Percentiles rank a stretch among this genome's conserved stretches.
phyloP scores from a whole-genome alignment of 108 stramenopile genomes.

The Schizochytrium sp. region DNA sequence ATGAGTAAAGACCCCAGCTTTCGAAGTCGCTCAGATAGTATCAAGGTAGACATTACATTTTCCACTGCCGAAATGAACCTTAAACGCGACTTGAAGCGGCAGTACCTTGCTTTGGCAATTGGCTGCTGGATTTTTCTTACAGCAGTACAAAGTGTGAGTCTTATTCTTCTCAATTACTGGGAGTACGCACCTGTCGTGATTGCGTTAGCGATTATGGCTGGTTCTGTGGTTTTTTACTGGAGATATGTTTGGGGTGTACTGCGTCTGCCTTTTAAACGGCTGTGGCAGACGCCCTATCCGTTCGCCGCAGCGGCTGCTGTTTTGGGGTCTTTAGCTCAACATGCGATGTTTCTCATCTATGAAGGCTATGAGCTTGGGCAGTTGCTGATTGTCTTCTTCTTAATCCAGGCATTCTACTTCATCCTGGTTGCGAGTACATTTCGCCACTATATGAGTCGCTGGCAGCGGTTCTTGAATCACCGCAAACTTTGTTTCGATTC shows the following conservation, averaged over 20 bases:
- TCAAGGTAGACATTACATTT: slow-evolving; percentile 40
- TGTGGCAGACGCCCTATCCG: slow-evolving; percentile 58
- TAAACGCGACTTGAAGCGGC: slow-evolving; percentile 24
- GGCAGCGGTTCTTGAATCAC: slow-evolving; percentile 56
- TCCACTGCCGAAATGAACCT: slow-evolving; percentile 25
- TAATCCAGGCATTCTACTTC: slow-evolving; percentile 48
- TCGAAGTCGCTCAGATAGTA: background rate
- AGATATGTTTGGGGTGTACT: slow-evolving; percentile 45
- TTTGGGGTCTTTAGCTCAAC: slow-evolving; percentile 35
- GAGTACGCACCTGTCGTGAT: slow-evolving; percentile 48
- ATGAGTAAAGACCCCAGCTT: background rate
- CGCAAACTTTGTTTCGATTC: slow-evolving; percentile 40
- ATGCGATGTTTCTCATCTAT: slow-evolving; percentile 51
- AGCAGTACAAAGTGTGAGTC: slow-evolving; percentile 5
- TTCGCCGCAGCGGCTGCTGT: slow-evolving; percentile 14
- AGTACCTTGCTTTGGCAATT: slow-evolving; percentile 48
- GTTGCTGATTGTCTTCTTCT: slow-evolving; percentile 55
- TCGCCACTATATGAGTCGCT: slow-evolving; percentile 49
- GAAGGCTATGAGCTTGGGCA: slow-evolving; percentile 48
- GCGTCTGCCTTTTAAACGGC: slow-evolving; percentile 26
- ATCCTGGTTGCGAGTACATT: slow-evolving; percentile 46
- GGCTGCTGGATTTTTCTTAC: slow-evolving; percentile 57
- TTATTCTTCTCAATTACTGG: slow-evolving; percentile 48
- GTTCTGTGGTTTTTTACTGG: slow-evolving; percentile 45
- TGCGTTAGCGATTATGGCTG: background rate